Evolutionary conservation across 768 basidiomycete species (phyloP), one percentile per base, ranked within the genome.

Genomic region (Tulasnella sp.): DNA sequence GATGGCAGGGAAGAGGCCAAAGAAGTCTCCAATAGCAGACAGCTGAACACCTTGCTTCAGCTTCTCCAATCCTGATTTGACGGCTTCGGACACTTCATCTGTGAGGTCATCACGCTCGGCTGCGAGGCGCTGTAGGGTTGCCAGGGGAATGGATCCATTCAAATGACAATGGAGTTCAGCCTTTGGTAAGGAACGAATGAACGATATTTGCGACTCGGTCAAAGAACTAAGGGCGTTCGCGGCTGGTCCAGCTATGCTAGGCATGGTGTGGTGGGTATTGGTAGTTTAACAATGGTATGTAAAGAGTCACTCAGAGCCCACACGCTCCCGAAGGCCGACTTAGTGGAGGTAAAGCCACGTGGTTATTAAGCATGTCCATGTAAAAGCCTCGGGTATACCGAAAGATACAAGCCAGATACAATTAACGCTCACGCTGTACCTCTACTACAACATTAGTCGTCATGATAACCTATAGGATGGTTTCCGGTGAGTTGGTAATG

Each of bases 141-240:
- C 76, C 36, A 94, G 85, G 0, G 94, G 94, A 44, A 96, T 95
- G 14, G 91, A 95, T 0, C 94, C 94, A 82, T 95, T 95, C 5
- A 95, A 88, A 83, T 95, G 94, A 0, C 94, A 94, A 81, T 95
- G 94, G 0, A 96, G 88, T 83, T 96, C 94, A 0, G 94, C 93
- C 84, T 96, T 96, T 14, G 92, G 92, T 0, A 95, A 87, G 0
- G 81, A 79, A 73, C 89, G 86, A 62, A 96, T 86, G 84, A 95
- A 95, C 7, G 83, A 46, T 34, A 91, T 74, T 81, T 94, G 91
- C 8, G 85, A 81, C 0, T 86, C 81, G 14, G 86, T 85, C 34
- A 95, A 87, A 0, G 90, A 88, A 0, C 82, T 83, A 18, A 94
- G 85, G 0, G 94, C 94, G 31, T 31, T 14, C 21, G 78, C 78